Evolutionary conservation across 2,329 filamentous ascomycete genomes (phyloP).

Genomic region (Rutstroemia sp.): DNA sequence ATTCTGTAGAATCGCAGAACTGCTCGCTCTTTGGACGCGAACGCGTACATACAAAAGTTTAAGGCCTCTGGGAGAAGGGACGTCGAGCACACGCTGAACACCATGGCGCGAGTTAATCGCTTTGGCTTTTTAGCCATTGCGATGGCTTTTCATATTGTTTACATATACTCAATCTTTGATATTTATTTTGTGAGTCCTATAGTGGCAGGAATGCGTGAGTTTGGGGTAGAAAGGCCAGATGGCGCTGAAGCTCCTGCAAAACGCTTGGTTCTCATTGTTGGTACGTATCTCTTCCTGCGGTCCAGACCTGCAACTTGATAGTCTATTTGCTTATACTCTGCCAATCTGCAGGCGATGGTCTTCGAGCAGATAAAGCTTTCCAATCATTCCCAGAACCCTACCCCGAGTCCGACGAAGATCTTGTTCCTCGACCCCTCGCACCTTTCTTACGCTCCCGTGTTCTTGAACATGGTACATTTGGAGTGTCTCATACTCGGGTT

Average conservation of each 20-base stretch:
- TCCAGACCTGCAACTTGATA: background rate
- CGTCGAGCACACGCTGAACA: slow-evolving; percentile 34
- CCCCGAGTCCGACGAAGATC: slow-evolving; percentile 54
- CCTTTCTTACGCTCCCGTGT: slow-evolving; percentile 88
- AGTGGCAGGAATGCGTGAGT: slow-evolving; percentile 87
- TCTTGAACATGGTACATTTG: slow-evolving; percentile 86
- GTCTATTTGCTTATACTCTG: slow-evolving; percentile 10
- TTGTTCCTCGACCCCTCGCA: slow-evolving; percentile 72
- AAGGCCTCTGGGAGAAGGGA: background rate
- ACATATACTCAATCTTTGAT: slow-evolving; percentile 94
- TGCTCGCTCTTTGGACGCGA: background rate
- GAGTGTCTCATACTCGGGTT: slow-evolving; percentile 92
- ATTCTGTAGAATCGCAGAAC: background rate
- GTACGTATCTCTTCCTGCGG: slow-evolving; percentile 38
- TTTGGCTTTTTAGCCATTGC: slow-evolving; percentile 82
- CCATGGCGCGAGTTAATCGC: slow-evolving; percentile 54
- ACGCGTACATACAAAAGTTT: background rate
- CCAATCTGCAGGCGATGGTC: slow-evolving; percentile 61
- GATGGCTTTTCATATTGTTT: slow-evolving; percentile 86
- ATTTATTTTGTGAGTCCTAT: slow-evolving; percentile 98
- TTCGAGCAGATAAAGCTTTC: slow-evolving; percentile 96
- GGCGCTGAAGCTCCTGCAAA: slow-evolving; percentile 69
- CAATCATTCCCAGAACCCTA: slow-evolving; percentile 88
- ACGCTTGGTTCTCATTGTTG: slow-evolving; percentile 87
- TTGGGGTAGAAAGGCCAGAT: slow-evolving; percentile 56